Conservation (phyloP, 2,329 filamentous ascomycete species). For the Helotiales sp. region DNA sequence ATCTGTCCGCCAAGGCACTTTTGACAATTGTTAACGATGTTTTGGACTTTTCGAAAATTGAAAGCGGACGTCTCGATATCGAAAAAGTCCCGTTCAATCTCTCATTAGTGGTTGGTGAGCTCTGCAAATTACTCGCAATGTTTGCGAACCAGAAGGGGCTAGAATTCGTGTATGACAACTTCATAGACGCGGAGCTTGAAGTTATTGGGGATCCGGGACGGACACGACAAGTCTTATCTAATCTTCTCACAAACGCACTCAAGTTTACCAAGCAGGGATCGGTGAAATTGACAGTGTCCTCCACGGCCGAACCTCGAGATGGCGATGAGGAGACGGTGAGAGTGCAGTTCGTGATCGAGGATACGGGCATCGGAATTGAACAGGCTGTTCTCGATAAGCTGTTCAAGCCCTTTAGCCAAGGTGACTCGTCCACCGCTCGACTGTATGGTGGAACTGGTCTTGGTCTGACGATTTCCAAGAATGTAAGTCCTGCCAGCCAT, state of each 20-base stretch:
- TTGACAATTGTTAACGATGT: constrained; percentile 70
- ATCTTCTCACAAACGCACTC: constrained; percentile 78
- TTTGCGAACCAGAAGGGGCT: constrained; percentile 57
- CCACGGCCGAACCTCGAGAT: background rate
- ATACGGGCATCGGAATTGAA: constrained; percentile 76
- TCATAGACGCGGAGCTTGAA: constrained; percentile 68
- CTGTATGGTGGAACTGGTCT: constrained; percentile 80
- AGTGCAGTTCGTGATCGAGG: constrained; percentile 70
- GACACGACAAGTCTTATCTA: constrained; percentile 79
- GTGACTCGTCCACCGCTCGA: constrained; percentile 75
- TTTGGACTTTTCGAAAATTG: constrained; percentile 74
- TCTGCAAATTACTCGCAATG: constrained; percentile 73
- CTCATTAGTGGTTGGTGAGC: constrained; percentile 37
- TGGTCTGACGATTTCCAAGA: constrained; percentile 72
- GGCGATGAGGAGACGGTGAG: constrained; percentile 52
- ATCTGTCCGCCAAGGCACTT: constrained; percentile 35
- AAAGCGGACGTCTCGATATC: constrained; percentile 74
- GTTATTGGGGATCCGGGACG: constrained; percentile 71
- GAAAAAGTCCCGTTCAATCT: constrained; percentile 71
- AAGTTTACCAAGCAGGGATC: constrained; percentile 77
- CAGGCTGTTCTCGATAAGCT: constrained; percentile 72
- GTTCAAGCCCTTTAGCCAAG: constrained; percentile 82
- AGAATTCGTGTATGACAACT: constrained; percentile 64
- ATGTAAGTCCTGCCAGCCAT: constrained; percentile 22
- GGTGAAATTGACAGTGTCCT: constrained; percentile 55